These are phyloP conservation scores for Pyricularia sp. DNA, from an alignment of 2,329 filamentous ascomycete species.

Conservation along the genomic window DNA sequence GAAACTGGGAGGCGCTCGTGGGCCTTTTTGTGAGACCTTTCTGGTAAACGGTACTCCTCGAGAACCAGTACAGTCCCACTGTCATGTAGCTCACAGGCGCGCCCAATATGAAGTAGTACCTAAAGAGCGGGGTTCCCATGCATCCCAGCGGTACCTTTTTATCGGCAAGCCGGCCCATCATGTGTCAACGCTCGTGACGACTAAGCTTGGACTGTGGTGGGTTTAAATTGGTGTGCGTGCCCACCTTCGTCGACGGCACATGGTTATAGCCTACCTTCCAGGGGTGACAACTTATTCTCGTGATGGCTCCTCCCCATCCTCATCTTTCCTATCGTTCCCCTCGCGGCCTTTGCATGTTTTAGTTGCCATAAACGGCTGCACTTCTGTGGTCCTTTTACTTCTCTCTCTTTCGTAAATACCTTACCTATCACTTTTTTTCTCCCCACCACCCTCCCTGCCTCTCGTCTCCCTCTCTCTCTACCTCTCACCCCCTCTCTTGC, in stretches of 20 bases:
- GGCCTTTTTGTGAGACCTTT: neutral
- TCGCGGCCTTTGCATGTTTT: neutral
- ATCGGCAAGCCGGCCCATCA: neutral
- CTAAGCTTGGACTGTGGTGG: conserved; percentile 1
- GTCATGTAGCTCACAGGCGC: neutral
- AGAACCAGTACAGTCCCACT: neutral
- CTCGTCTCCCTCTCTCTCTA: neutral
- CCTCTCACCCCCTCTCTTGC: neutral
- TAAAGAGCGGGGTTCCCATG: neutral
- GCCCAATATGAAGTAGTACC: neutral
- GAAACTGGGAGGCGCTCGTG: conserved; percentile 4
- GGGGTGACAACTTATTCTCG: neutral
- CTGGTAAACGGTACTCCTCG: neutral
- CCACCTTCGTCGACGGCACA: conserved; percentile 3
- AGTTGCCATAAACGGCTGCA: neutral
- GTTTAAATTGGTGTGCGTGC: conserved; percentile 3
- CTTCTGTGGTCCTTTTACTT: neutral
- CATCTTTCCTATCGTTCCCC: neutral
- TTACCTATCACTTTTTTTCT: too few species aligned
- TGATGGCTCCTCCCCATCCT: conserved; percentile 4
- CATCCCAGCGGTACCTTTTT: neutral
- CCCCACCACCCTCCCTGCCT: too few species aligned
- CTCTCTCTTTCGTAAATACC: neutral
- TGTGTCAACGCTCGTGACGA: conserved; percentile 1
- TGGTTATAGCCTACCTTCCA: neutral